Evolutionary conservation across 305 asterid genomes (phyloP).

Genomic region (Vinca major): DNA sequence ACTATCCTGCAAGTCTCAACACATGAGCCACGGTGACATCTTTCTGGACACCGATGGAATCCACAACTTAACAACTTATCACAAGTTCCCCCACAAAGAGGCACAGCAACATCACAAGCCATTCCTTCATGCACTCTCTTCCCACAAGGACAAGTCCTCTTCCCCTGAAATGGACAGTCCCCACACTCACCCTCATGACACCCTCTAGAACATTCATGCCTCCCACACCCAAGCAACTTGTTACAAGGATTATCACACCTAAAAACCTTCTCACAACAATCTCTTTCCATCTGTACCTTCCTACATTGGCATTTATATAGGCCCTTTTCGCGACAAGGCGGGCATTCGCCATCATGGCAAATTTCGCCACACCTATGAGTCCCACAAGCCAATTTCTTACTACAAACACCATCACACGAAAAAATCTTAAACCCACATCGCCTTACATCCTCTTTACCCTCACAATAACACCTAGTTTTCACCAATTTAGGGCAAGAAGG

Average conservation of each 20-base stretch:
- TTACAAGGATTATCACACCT: conserved; percentile 61
- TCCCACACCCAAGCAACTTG: conserved; percentile 58
- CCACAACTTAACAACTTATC: conserved; percentile 66
- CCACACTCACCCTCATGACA: conserved; percentile 82
- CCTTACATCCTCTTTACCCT: conserved; percentile 58
- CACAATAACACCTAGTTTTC: conserved; percentile 57
- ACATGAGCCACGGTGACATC: conserved; percentile 85
- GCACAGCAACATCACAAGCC: conserved; percentile 68
- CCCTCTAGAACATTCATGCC: conserved; percentile 67
- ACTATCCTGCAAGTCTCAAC: conserved; percentile 60
- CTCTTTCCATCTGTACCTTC: conserved; percentile 53
- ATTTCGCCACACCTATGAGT: conserved; percentile 56
- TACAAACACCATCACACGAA: conserved; percentile 52
- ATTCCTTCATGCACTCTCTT: conserved; percentile 63
- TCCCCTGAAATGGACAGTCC: conserved; percentile 76
- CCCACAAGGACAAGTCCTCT: conserved; percentile 88
- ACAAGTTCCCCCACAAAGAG: conserved; percentile 80
- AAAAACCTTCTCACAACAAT: conserved; percentile 61
- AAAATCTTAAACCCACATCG: conserved; percentile 82
- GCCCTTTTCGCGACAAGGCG: conserved; percentile 48
- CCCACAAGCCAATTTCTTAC: conserved; percentile 47
- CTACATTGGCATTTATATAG: conserved; percentile 60
- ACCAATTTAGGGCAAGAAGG: conserved; percentile 86
- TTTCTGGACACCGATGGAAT: conserved; percentile 75
- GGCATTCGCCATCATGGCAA: conserved; percentile 73